Evolutionary conservation across 768 basidiomycete genomes (phyloP).

Genomic region (Albatrellus ellisii): DNA sequence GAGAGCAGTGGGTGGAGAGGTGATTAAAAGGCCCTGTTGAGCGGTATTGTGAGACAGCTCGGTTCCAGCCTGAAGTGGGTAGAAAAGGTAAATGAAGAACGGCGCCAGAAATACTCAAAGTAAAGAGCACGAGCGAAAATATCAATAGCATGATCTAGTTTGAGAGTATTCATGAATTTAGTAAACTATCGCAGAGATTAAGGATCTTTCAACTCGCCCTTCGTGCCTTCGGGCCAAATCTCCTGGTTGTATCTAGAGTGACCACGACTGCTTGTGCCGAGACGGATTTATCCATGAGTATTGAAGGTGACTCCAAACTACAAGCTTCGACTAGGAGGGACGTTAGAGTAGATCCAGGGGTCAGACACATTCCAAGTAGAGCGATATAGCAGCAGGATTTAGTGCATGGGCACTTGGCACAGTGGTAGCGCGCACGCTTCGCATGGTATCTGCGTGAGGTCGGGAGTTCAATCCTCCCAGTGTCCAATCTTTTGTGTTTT

Average conservation of each 20-base stretch:
- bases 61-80: neutral
- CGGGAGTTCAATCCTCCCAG: neutral
- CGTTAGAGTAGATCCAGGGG: neutral
- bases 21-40: neutral
- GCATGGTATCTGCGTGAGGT: neutral
- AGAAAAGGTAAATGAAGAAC: neutral
- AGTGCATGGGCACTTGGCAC: conserved; percentile 1
- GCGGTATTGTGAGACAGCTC: neutral
- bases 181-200: too few relatives aligned
- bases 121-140: too few relatives aligned
- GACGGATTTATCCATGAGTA: too few relatives aligned
- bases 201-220: too few relatives aligned
- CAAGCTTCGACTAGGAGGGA: neutral
- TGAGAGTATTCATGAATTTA: neutral
- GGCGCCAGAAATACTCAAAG: neutral
- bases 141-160: neutral
- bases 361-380: neutral
- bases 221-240: too few relatives aligned
- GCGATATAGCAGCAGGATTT: too few relatives aligned
- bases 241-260: too few relatives aligned
- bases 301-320: too few relatives aligned
- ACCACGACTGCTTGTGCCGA: too few relatives aligned
- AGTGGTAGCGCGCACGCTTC: conserved; percentile 1
- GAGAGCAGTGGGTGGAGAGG: conserved; percentile 28
- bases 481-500: neutral